Evolutionary conservation across 768 basidiomycete species (phyloP), one percentile per base, ranked within the genome.

Genomic region (Neoboletus magnificus): DNA sequence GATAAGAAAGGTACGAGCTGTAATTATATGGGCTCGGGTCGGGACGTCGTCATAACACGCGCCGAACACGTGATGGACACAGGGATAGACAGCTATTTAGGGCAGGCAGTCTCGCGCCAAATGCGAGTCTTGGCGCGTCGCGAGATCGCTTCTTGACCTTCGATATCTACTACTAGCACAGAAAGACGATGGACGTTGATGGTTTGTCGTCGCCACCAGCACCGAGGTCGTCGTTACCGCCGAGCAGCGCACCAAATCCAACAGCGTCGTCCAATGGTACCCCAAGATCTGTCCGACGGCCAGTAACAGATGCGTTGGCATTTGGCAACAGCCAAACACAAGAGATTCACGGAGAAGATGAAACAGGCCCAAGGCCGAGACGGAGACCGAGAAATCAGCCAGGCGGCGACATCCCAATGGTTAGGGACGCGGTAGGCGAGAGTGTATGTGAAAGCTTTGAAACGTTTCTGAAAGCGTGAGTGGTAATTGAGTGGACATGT

Each of bases 401-500:
- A 11, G 81, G 80, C 51, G 81, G 75, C 5, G 90, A 94, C 63
- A 82, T 97, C 0, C 91, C 94, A 3, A 76, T 91, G 48, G 94
- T 98, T 2, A 87, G 86, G 63, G 97, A 98, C 73, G 86, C 90
- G 32, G 96, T 98, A 20, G 96, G 96, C 50, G 95, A 98, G 76
- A 92, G 91, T 63, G 92, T 98, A 5, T 86, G 88, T 53, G 91
- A 95, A 65, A 86, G 87, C 65, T 98, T 98, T 66, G 89, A 93
- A 69, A 82, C 84, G 2, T 98, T 99, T 74, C 73, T 98, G 50
- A 89, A 91, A 76, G 87, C 86, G 97, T 98, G 69, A 52, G 88
- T 78, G 30, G 47, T 33, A 36, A 46, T 29, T 52, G 11, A 8
- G 12, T 27, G 10, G 36, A 11, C 29, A 10, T 35, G 18, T 55